phyloP scores from a whole-genome alignment of 257 asterid species.

The Solanum corneliomulleri region DNA sequence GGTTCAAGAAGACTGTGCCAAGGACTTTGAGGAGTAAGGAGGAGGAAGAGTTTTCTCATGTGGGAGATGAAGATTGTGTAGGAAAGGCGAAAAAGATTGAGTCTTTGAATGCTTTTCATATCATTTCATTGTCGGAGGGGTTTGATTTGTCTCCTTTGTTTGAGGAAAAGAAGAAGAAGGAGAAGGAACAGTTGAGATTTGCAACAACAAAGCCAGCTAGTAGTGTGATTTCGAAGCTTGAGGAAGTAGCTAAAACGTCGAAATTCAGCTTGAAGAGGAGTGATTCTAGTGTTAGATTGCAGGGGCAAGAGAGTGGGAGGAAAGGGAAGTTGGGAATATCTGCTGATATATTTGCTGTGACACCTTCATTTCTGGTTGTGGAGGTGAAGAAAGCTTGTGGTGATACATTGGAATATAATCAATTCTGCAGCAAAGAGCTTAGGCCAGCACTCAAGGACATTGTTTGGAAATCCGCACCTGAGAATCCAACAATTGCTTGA shows the following conservation, averaged over 20 bases:
- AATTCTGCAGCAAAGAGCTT: constrained; percentile 59
- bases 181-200: constrained; percentile 44
- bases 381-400: constrained; percentile 71
- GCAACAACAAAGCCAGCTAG: constrained; percentile 54
- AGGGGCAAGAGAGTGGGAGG: constrained; percentile 47
- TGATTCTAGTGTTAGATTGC: constrained; percentile 48
- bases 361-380: constrained; percentile 49
- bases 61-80: neutral
- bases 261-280: constrained; percentile 61
- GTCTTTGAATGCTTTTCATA: constrained; percentile 52
- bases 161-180: constrained; percentile 37
- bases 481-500: constrained; percentile 23
- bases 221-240: constrained; percentile 58
- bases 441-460: constrained; percentile 62
- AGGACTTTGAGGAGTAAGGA: constrained; percentile 2
- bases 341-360: constrained; percentile 50
- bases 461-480: constrained; percentile 42
- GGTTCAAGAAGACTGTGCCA: constrained; percentile 41
- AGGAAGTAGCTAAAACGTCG: constrained; percentile 46
- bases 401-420: constrained; percentile 57
- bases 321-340: constrained; percentile 64
- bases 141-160: constrained; percentile 50
- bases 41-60: constrained; percentile 12
- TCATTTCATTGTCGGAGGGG: constrained; percentile 53
- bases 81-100: constrained; percentile 31